Conservation (phyloP, 1,284 basidiomycete species). For the Neolentinus lepideus region DNA sequence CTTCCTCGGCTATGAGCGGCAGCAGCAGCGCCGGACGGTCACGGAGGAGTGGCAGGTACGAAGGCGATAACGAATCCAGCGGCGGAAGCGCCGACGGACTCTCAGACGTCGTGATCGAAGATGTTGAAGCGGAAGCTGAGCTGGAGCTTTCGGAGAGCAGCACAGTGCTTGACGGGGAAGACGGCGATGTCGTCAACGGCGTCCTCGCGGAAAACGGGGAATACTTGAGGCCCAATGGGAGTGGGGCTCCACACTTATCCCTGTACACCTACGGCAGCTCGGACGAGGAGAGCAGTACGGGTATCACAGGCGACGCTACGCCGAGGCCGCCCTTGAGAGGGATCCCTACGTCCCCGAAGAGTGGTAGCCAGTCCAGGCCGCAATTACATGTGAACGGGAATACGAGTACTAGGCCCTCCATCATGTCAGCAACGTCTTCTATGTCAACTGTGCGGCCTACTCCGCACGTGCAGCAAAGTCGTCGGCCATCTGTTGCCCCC, state of each 20-base stretch:
- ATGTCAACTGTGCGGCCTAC: constrained; percentile 9
- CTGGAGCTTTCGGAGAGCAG: constrained; percentile 34
- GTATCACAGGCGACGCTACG: constrained; percentile 39
- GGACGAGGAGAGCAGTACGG: constrained; percentile 9
- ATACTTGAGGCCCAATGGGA: neutral
- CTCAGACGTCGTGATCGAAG: constrained; percentile 20
- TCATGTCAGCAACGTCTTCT: constrained; percentile 6
- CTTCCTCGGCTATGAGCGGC: constrained; percentile 37
- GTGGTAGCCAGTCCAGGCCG: neutral
- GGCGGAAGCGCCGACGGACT: constrained; percentile 17
- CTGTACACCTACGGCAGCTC: neutral
- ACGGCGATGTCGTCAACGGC: neutral
- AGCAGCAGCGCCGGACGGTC: constrained; percentile 28
- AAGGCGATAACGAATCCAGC: constrained; percentile 44
- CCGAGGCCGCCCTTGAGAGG: constrained; percentile 35
- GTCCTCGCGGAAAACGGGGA: neutral
- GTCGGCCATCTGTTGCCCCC: constrained; percentile 23
- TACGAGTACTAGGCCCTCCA: neutral
- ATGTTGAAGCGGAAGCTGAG: constrained; percentile 26
- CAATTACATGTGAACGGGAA: neutral
- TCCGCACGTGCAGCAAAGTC: constrained; percentile 7
- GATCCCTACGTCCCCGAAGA: constrained; percentile 12
- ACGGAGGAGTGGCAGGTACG: constrained; percentile 34
- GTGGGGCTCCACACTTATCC: neutral
- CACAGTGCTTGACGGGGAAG: constrained; percentile 30